These are phyloP conservation scores for Polygonum aviculare DNA, from an alignment of 148 eudicot species.

Conservation along the genomic window DNA sequence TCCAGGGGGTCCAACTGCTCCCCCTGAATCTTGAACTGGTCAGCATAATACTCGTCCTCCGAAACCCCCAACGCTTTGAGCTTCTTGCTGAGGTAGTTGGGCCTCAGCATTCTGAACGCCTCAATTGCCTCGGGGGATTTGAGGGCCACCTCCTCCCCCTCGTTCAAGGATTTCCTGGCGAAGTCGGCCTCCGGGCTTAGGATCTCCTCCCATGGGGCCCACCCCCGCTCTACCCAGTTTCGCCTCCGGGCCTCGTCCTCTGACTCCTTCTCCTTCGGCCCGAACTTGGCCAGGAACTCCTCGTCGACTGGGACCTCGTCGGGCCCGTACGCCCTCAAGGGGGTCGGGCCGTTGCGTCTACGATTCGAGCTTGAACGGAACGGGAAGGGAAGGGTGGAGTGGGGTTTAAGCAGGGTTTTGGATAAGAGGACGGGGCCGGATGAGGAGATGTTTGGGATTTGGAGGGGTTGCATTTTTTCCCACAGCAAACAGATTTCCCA, in stretches of 20 bases:
- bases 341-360: not conserved
- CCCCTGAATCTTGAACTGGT: constrained; percentile 79
- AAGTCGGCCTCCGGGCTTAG: constrained; percentile 79
- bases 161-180: constrained; percentile 63
- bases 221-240: constrained; percentile 87
- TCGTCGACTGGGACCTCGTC: constrained; percentile 88
- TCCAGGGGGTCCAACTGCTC: constrained; percentile 60
- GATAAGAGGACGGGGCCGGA: constrained; percentile 12
- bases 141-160: constrained; percentile 80
- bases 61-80: constrained; percentile 68
- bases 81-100: constrained; percentile 71
- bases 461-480: constrained; percentile 63
- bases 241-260: constrained; percentile 73
- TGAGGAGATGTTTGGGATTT: constrained; percentile 28
- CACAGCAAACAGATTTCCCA: no score
- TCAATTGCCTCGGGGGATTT: constrained; percentile 70
- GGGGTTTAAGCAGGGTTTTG: constrained; percentile 42
- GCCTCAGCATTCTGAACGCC: constrained; percentile 80
- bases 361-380: not conserved
- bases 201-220: constrained; percentile 99
- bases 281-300: constrained; percentile 59
- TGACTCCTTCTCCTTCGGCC: constrained; percentile 49
- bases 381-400: not conserved
- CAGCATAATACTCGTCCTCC: constrained; percentile 70
- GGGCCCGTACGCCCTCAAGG: constrained; percentile 27